These are phyloP conservation scores for Phytophthora aleatoria DNA, from an alignment of 352 stramenopile genomes.

Conservation along the genomic window DNA sequence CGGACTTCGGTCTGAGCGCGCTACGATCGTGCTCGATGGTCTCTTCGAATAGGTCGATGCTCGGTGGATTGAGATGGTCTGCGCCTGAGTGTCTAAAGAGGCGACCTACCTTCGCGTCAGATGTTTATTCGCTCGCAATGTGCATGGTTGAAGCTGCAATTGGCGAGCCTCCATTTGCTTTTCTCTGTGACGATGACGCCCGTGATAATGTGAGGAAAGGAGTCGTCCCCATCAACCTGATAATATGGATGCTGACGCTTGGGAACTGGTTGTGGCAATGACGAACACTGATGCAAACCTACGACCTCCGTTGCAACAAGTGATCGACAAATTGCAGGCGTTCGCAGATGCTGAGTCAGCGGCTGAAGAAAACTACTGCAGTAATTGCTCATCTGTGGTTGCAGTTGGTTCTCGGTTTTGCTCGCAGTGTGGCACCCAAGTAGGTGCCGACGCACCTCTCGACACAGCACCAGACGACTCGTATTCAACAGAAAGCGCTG, in stretches of 20 bases:
- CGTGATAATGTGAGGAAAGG: conserved; percentile 13
- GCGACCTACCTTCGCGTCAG: conserved; percentile 2
- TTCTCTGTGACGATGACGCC: conserved; percentile 5
- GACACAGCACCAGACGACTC: background rate
- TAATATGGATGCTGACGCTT: background rate
- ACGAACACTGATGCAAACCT: conserved; percentile 2
- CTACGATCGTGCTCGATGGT: background rate
- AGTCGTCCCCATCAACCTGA: conserved; percentile 5
- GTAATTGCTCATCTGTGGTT: background rate
- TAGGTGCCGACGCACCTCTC: background rate
- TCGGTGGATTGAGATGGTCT: conserved; percentile 2
- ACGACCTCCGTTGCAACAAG: conserved; percentile 1
- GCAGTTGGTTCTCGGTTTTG: background rate
- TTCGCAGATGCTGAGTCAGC: background rate
- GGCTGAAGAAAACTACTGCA: background rate
- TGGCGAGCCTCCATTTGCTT: conserved; percentile 5
- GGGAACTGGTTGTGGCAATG: conserved; percentile 6
- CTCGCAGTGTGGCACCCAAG: conserved; percentile 1
- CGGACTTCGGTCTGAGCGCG: background rate
- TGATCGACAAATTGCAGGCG: conserved; percentile 6
- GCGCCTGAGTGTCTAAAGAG: conserved; percentile 3
- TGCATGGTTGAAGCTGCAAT: conserved; percentile 4
- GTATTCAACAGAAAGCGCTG: background rate
- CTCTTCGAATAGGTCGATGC: background rate
- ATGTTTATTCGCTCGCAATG: conserved; percentile 7